Evolutionary conservation across 257 asterid genomes (phyloP).

Genomic region (Nicotiana benthamiana): DNA sequence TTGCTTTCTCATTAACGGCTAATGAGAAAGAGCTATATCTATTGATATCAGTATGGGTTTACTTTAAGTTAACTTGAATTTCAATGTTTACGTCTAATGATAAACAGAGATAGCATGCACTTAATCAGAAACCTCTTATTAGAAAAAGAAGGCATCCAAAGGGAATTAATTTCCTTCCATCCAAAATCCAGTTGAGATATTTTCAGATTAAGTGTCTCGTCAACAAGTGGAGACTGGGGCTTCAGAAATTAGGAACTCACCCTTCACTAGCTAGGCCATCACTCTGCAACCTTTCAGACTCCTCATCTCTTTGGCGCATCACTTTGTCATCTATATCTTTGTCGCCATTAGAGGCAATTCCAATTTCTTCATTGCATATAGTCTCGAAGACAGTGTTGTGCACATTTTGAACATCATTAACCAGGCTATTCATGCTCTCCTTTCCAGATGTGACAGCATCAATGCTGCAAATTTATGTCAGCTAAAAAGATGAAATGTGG

Average conservation of each 20-base stretch:
- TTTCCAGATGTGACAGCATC: neutral
- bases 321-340: neutral
- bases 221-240: neutral
- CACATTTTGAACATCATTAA: neutral
- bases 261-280: slow-evolving; percentile 4
- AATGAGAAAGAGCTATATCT: neutral
- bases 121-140: neutral
- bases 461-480: slow-evolving; percentile 1
- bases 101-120: neutral
- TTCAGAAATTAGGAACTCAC: slow-evolving; percentile 7
- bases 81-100: neutral
- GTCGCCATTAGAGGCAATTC: neutral
- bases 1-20: neutral
- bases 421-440: neutral
- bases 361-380: neutral
- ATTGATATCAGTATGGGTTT: neutral
- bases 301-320: neutral
- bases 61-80: neutral
- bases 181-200: neutral
- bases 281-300: neutral
- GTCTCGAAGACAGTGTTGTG: neutral
- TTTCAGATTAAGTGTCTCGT: neutral
- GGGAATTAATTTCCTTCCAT: neutral
- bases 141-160: neutral
- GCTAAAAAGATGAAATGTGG: neutral